Base-by-base conservation (phyloP, 2,329 filamentous ascomycete genomes). In the Stagonosporopsis rhizophila region DNA sequence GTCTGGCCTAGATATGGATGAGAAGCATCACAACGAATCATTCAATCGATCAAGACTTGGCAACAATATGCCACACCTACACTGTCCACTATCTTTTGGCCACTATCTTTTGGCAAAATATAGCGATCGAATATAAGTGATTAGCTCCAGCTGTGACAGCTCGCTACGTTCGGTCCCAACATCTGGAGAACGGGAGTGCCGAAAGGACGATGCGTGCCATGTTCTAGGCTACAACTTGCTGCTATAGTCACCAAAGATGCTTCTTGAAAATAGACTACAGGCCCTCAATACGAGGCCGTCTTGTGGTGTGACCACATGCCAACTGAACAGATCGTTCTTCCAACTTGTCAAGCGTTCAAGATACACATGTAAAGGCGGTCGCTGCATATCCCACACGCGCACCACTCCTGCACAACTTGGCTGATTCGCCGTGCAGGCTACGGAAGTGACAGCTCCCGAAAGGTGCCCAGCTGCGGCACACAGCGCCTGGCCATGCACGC, bases 71-170 rank as follows among this genome's bases (percentile, higher is more conserved):
- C 19, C 25, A 11, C 30, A 12, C 12, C 23, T 12, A 17, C 19
- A 17, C 9, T 17, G 2, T 34, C 3, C 17, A 20, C n/a, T 32
- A 35, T 12, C 25, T 19, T 2, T 37, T 30, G 12, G 30, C 25
- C 17, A 20, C n/a, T 32, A 35, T 12, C 25, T 19, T 2, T 37
- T 30, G 12, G 30, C 25, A 27, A 34, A 55, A 17, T 8, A n/a
- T 25, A 44, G 19, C 23, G 19, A 27, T 19, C 38, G 20, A 11
- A 11, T 30, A 42, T 35, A 9, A 28, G 14, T 30, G 11, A 27
- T 19, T 47, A 56, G 42, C 42, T 32, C 44, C 48, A 38, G 44
- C 25, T 7, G 9, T 52, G 42, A 56, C 47, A 56, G 47, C 42
- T 50, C 48, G 53, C 38, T 44, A 44, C 32, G n/a, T 52, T 48